Conservation (phyloP, 2,329 filamentous ascomycete genomes). For the Xylaria digitata region DNA sequence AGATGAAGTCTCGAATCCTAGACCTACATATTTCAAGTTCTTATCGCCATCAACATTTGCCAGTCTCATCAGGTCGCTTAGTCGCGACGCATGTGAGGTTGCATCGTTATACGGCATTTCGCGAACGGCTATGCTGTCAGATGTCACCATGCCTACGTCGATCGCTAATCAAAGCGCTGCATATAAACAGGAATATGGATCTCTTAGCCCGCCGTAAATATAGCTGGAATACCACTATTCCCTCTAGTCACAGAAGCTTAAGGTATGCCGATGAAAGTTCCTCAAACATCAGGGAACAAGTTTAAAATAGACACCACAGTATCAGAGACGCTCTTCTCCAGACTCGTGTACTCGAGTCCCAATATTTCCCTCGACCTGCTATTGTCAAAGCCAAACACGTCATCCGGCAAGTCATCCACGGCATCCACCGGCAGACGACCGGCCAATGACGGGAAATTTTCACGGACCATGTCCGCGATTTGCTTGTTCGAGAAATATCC, state of each 20-base stretch:
- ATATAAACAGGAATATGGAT: background rate
- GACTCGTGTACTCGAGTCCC: conserved; percentile 66
- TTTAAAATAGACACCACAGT: conserved; percentile 60
- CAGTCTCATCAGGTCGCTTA: conserved; percentile 11
- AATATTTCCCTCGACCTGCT: conserved; percentile 64
- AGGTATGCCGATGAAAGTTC: background rate
- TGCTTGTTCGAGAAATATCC: conserved; percentile 71
- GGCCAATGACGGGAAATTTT: conserved; percentile 65
- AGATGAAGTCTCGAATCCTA: conserved; percentile 12
- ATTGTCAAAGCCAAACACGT: conserved; percentile 68
- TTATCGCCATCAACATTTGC: background rate
- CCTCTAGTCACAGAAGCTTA: background rate
- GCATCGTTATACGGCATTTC: conserved; percentile 1
- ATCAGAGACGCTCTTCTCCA: conserved; percentile 71
- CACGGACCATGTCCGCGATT: conserved; percentile 66
- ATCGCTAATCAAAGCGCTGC: background rate
- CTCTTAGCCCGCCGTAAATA: background rate
- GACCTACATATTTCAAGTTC: conserved; percentile 5
- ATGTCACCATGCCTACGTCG: conserved; percentile 3
- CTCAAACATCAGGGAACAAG: conserved; percentile 26
- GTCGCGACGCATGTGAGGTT: background rate
- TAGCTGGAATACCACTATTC: background rate
- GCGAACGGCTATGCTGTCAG: background rate
- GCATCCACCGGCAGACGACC: conserved; percentile 57
- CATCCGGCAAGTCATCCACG: conserved; percentile 56